These are phyloP conservation scores for Aspergillus incahuasiensis DNA, from an alignment of 495 filamentous ascomycete species.

Conservation along the genomic window DNA sequence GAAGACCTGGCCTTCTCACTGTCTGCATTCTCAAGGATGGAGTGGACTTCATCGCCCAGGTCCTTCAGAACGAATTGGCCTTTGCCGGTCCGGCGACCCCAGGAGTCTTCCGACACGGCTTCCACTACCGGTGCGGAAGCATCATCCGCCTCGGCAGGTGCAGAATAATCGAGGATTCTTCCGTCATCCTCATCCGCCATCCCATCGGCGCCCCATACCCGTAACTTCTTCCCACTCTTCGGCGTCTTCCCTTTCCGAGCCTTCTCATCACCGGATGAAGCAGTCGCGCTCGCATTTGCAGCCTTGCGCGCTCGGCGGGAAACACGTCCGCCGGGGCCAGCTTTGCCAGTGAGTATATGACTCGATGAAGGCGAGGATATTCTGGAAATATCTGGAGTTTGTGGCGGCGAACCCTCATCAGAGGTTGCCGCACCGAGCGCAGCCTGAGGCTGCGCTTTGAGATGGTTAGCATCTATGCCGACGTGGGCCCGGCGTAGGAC, in stretches of 20 bases:
- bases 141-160: constrained; percentile 48
- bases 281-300: constrained; percentile 57
- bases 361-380: constrained; percentile 64
- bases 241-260: constrained; percentile 53
- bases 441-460: constrained; percentile 45
- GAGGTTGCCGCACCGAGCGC: constrained; percentile 42
- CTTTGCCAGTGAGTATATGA: constrained; percentile 67
- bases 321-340: constrained; percentile 63
- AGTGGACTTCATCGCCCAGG: constrained; percentile 87
- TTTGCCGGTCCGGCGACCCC: constrained; percentile 78
- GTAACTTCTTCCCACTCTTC: constrained; percentile 71
- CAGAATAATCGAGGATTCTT: constrained; percentile 81
- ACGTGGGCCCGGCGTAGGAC: not conserved
- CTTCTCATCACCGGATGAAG: constrained; percentile 80
- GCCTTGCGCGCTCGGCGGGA: constrained; percentile 82
- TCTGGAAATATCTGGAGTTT: constrained; percentile 74
- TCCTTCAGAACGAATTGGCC: constrained; percentile 94
- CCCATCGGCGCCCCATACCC: constrained; percentile 89
- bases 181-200: constrained; percentile 82
- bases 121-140: constrained; percentile 56
- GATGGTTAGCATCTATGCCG: constrained; percentile 22
- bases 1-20: constrained; percentile 53
- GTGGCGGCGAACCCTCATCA: constrained; percentile 55
- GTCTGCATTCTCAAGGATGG: constrained; percentile 70
- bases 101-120: constrained; percentile 68